These are phyloP conservation scores for Neurospora sp. DNA, from an alignment of 2,329 filamentous ascomycete genomes.

Conservation along the genomic window DNA sequence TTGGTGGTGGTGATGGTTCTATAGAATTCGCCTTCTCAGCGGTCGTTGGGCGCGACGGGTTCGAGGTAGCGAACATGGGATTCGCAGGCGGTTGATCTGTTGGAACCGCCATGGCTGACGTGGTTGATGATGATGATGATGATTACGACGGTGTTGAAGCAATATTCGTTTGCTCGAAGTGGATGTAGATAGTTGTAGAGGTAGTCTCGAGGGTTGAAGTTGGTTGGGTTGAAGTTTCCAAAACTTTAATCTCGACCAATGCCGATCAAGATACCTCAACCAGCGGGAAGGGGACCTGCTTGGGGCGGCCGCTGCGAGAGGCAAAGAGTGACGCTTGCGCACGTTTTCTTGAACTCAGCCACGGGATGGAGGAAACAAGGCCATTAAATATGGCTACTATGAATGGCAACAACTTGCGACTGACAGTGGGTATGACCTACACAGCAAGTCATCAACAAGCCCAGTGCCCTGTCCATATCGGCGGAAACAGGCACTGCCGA, in stretches of 20 bases:
- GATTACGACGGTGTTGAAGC: background rate
- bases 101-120: background rate
- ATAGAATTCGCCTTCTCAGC: background rate
- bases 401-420: background rate
- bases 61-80: background rate
- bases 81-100: background rate
- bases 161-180: background rate
- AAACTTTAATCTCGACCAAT: background rate
- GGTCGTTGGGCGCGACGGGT: background rate
- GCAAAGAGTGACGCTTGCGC: background rate
- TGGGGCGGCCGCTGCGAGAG: background rate
- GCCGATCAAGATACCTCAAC: background rate
- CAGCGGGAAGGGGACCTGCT: background rate
- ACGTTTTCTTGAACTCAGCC: background rate
- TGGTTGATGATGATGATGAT: background rate
- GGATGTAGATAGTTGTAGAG: background rate
- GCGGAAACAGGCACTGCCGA: background rate
- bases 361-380: background rate
- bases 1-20: background rate
- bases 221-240: background rate
- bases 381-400: background rate
- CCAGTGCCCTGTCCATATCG: background rate
- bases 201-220: background rate
- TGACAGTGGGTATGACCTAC: background rate
- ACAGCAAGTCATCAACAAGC: too few species aligned